phyloP scores from a whole-genome alignment of 805 yeast genomes.

The Yamadazyma ubonensis region DNA sequence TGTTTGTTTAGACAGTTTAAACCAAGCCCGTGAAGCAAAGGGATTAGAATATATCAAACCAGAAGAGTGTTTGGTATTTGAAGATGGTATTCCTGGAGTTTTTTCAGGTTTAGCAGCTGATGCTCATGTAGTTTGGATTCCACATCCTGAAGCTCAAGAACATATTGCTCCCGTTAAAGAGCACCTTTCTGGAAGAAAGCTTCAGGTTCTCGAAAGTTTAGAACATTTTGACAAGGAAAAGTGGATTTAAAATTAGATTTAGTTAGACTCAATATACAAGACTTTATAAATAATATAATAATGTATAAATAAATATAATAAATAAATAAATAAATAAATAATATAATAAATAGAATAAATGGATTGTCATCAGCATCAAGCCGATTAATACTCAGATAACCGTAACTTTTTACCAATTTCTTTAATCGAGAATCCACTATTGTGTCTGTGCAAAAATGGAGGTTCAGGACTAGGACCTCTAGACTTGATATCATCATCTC shows the following conservation, averaged over 20 bases:
- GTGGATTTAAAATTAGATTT: conserved; percentile 6
- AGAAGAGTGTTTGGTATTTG: conserved; percentile 84
- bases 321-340: conserved; percentile 13
- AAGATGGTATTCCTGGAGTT: conserved; percentile 95
- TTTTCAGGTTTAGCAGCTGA: conserved; percentile 80
- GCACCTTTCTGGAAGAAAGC: conserved; percentile 51
- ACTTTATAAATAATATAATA: conserved; percentile 7
- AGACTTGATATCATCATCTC: conserved; percentile 50
- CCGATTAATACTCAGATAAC: conserved; percentile 54
- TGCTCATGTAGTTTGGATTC: conserved; percentile 90
- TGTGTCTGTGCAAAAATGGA: conserved; percentile 37
- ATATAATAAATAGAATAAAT: conserved; percentile 7
- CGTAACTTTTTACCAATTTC: conserved; percentile 67
- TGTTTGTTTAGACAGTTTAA: conserved; percentile 70
- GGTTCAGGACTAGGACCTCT: conserved; percentile 62
- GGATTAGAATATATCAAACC: conserved; percentile 54
- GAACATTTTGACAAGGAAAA: conserved; percentile 37
- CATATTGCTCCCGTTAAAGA: conserved; percentile 19
- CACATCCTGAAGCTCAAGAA: conserved; percentile 68
- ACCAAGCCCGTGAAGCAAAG: conserved; percentile 45
- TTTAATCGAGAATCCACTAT: conserved; percentile 42
- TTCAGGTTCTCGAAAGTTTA: conserved; percentile 50
- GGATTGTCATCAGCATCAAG: conserved; percentile 4
- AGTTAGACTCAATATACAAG: conserved; percentile 8
- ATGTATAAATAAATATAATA: conserved; percentile 12